A percentile compares a stretch with the other conserved stretches of the same genome.
Evolutionary conservation across 192 early-diverging fungal genomes (phyloP).

Genomic region (Entophlyctis helioformis): DNA sequence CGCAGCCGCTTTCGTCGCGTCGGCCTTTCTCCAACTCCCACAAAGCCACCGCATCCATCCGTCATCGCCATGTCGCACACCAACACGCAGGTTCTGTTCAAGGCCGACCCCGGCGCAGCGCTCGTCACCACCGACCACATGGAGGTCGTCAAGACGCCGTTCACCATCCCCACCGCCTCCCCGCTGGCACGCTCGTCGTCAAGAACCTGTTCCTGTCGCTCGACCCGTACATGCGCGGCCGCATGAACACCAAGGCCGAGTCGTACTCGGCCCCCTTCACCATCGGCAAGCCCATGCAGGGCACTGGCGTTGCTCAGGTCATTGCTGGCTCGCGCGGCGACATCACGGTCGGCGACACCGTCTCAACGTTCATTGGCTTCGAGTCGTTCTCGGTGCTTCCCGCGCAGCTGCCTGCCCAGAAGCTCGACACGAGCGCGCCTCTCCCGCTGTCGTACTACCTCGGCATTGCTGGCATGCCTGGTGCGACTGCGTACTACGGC

Average conservation of each 20-base stretch:
- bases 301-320: constrained; percentile 51
- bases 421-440: constrained; percentile 17
- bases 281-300: constrained; percentile 50
- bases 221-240: constrained; percentile 64
- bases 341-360: constrained; percentile 47
- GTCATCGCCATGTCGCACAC: not conserved
- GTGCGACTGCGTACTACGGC: constrained; percentile 64
- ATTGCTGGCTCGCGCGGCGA: constrained; percentile 47
- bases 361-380: constrained; percentile 50
- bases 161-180: constrained; percentile 31
- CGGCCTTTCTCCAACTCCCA: too few species aligned
- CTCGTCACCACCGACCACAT: constrained; percentile 18
- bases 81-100: constrained; percentile 29
- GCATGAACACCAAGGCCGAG: constrained; percentile 39
- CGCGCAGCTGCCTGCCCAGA: constrained; percentile 10
- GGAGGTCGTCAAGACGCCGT: constrained; percentile 21
- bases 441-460: constrained; percentile 46
- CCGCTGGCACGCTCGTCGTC: constrained; percentile 34
- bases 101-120: constrained; percentile 18
- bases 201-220: constrained; percentile 56
- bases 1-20: too few species aligned
- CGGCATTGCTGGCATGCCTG: constrained; percentile 62
- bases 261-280: constrained; percentile 32
- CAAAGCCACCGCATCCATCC: too few species aligned
- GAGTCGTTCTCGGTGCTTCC: constrained; percentile 38